Base-by-base conservation (phyloP, 305 asterid species). In the Fraxinus floribunda region DNA sequence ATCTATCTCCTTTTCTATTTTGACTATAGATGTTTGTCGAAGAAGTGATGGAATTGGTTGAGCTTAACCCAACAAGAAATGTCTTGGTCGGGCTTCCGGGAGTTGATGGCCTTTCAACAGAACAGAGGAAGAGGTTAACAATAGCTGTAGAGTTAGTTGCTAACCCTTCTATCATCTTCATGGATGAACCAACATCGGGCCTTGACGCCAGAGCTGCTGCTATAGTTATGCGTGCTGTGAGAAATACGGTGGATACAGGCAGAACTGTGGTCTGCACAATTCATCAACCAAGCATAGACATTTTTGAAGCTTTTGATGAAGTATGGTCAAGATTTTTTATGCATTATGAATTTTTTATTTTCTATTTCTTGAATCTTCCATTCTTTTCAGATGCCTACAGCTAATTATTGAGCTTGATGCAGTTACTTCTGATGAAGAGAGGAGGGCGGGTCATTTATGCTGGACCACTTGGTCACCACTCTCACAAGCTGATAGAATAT, bases 181-280 rank as follows among this genome's bases (percentile, higher is more conserved):
- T 89, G 92, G 92, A 89, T 29, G 92, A 89, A 78, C 92, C 91
- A 7, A 90, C 92, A 44, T 86, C 92, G 15, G 90, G 90, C 30
- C 91, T 89, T 26, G 92, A 89, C 39, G 91, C 91, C 36, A 83
- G 92, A 88, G 92, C 90, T 41, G 92, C 91, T 52, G 92, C 92
- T 32, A 86, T 83, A 60, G 90, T 89, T 36, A 89, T 89, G 91
- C 91, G 91, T 62, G 52, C 88, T 20, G 86, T 88, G 16, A 86
- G 89, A 74, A 88, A 82, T n/a, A 88, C 88, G 0, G 90, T 88
- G 73, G 90, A 88, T 60, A 86, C 91, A 0, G 90, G 89, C 73
- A 83, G 92, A 81, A 89, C 90, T 1, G 87, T 87, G 16, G 88
- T 89, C 34, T 89, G 90, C 82, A 87, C 90, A 13, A 89, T 89